Percentiles rank a stretch among this genome's conserved stretches.
phyloP scores from a whole-genome alignment of 163 green algal genomes.

The Coccomyxa subellipsoidea region DNA sequence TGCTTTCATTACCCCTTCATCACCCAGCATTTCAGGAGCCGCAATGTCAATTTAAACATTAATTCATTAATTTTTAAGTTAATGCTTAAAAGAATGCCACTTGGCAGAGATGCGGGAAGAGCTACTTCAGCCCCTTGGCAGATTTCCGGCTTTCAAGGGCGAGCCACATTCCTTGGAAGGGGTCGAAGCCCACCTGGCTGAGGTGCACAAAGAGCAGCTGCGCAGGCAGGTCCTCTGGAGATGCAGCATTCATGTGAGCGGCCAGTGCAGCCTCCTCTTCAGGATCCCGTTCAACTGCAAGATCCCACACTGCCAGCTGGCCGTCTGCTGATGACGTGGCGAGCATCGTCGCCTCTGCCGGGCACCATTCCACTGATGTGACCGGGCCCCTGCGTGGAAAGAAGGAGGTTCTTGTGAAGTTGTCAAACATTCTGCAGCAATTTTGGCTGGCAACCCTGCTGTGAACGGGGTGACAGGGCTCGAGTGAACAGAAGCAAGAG shows the following conservation, averaged over 20 bases:
- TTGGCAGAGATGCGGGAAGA: too few relatives aligned
- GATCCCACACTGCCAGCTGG: slow-evolving; percentile 88
- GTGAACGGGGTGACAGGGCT: too few relatives aligned
- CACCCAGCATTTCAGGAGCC: not conserved
- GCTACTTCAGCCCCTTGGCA: too few relatives aligned
- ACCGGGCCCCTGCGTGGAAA: slow-evolving; percentile 51
- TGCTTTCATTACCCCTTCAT: too few relatives aligned
- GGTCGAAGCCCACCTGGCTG: slow-evolving; percentile 59
- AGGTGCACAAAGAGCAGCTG: slow-evolving; percentile 95
- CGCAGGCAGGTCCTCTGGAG: slow-evolving; percentile 69
- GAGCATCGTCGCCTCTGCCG: slow-evolving; percentile 90
- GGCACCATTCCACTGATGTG: slow-evolving; percentile 93
- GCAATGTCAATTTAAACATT: not conserved
- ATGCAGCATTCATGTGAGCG: slow-evolving; percentile 61
- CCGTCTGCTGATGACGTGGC: slow-evolving; percentile 67
- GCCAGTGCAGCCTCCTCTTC: slow-evolving; percentile 88
- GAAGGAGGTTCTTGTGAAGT: too few relatives aligned
- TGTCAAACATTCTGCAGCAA: too few relatives aligned
- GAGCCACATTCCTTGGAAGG: not conserved
- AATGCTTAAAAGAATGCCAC: not conserved
- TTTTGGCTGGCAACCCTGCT: too few relatives aligned
- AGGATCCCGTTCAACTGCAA: slow-evolving; percentile 91
- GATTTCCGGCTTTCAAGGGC: not conserved
- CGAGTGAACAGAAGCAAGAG: too few relatives aligned
- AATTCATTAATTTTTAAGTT: too few relatives aligned